These are phyloP conservation scores for Phytophthora quininea DNA, from an alignment of 352 stramenopile species.

Conservation along the genomic window DNA sequence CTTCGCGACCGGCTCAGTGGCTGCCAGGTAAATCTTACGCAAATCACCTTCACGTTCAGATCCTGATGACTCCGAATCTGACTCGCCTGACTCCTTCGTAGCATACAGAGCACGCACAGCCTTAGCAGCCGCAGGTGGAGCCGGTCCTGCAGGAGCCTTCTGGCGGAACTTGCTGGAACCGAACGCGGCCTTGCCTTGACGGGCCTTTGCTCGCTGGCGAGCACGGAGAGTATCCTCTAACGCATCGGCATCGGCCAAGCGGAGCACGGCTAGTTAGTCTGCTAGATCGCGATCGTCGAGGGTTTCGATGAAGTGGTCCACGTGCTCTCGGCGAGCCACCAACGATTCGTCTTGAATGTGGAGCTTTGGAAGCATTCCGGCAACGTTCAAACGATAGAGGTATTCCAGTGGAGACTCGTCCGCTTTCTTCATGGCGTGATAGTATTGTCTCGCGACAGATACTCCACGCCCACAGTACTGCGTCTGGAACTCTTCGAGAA, in stretches of 20 bases:
- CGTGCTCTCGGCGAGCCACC: slow-evolving; percentile 6
- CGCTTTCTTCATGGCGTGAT: slow-evolving; percentile 8
- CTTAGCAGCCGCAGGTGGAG: not conserved
- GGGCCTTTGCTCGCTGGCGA: not conserved
- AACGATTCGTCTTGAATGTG: not conserved
- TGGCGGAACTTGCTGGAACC: slow-evolving; percentile 1
- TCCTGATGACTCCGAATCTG: not conserved
- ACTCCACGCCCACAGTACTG: slow-evolving; percentile 9
- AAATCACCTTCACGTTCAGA: not conserved
- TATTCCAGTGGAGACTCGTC: slow-evolving; percentile 15
- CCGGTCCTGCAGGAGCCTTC: not conserved
- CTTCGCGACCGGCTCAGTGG: not conserved
- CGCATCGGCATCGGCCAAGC: not conserved
- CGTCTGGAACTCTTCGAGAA: slow-evolving; percentile 1
- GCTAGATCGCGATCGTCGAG: slow-evolving; percentile 11
- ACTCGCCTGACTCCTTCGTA: not conserved
- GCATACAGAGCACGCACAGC: not conserved
- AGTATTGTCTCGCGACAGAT: slow-evolving; percentile 9
- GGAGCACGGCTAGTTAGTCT: not conserved
- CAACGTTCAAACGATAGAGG: slow-evolving; percentile 9
- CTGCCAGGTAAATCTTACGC: not conserved
- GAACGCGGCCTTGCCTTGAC: slow-evolving; percentile 1
- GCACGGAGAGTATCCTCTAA: slow-evolving; percentile 7
- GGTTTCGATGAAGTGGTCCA: slow-evolving; percentile 23
- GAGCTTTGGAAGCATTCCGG: slow-evolving; percentile 5